Evolutionary conservation across 208 protist genomes (phyloP), one percentile per base, ranked within the genome.

Genomic region (Angomonas ambiguus): DNA sequence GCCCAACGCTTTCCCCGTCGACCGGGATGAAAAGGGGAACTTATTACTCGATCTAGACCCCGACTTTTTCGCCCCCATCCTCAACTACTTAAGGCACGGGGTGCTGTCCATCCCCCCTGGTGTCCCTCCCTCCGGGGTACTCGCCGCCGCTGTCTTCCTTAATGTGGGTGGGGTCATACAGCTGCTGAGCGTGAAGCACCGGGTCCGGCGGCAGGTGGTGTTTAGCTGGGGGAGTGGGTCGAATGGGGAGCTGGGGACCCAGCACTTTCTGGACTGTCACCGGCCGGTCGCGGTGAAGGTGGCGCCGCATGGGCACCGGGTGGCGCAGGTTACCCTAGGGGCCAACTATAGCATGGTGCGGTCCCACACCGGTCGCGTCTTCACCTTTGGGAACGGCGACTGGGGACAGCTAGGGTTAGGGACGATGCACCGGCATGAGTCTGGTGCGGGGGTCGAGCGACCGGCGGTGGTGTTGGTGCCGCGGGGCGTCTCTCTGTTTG

Each of bases 341-440:
- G 85, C 85, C 1, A 91, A 91, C 75, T 96, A 93, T 70, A 96
- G 80, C 68, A 83, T 81, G 38, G 85, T 69, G 2, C 72, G 90
- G 22, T 81, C 72, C 25, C 71, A 82, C 55, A 58, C 58, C 27
- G 87, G 87, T 18, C 72, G 83, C 45, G 77, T 95, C 25, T 92
- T 89, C 62, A 81, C 83, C 4, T 92, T 93, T 61, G 90, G 90
- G 10, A 88, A 89, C 59, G 86, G 85, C 0, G 84, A 92, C 62
- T 95, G 90, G 87, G 90, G 90, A 0, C 90, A 95, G 69, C 74
- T 95, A 11, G 90, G 90, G 13, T 71, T 95, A 13, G 87, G 87
- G 48, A 71, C 41, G 45, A 42, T 61, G 13, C 51, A 62, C 6
- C 24, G 76, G n/a, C 62, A 84, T n/a, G 76, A 84, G 18, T n/a